Conservation (phyloP, 179 eudicot species). For the Spergularia azorica region DNA sequence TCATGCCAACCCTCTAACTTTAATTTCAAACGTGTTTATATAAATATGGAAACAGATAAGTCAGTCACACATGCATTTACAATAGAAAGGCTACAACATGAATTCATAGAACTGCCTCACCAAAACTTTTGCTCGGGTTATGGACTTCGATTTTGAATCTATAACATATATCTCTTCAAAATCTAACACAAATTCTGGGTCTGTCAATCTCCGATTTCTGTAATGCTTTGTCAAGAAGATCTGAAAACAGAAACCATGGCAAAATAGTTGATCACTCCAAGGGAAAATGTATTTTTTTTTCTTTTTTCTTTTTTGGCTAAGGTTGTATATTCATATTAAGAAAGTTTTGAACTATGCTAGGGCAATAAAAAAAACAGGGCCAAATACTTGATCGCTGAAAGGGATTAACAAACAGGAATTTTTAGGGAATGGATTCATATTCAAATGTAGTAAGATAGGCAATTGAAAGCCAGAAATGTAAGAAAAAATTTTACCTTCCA, state of each 20-base stretch:
- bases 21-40: neutral
- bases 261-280: neutral
- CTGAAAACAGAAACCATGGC: slow-evolving; percentile 33
- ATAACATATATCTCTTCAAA: slow-evolving; percentile 97
- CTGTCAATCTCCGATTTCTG: slow-evolving; percentile 73
- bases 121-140: slow-evolving; percentile 87
- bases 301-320: too few species aligned
- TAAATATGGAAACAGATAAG: neutral
- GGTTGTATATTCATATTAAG: too few species aligned
- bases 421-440: too few species aligned
- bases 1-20: neutral
- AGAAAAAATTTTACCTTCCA: slow-evolving; percentile 49
- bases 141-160: slow-evolving; percentile 87
- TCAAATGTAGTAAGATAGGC: neutral
- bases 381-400: too few species aligned
- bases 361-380: too few species aligned
- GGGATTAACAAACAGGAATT: neutral
- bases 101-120: slow-evolving; percentile 40
- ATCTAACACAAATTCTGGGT: slow-evolving; percentile 86
- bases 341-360: too few species aligned
- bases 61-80: neutral
- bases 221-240: slow-evolving; percentile 95
- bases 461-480: slow-evolving; percentile 8
- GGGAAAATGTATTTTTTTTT: too few species aligned
- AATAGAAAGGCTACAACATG: neutral